Evolutionary conservation across 2,329 filamentous ascomycete species (phyloP), one percentile per base, ranked within the genome.

Genomic region (Fusarium transvaalense): DNA sequence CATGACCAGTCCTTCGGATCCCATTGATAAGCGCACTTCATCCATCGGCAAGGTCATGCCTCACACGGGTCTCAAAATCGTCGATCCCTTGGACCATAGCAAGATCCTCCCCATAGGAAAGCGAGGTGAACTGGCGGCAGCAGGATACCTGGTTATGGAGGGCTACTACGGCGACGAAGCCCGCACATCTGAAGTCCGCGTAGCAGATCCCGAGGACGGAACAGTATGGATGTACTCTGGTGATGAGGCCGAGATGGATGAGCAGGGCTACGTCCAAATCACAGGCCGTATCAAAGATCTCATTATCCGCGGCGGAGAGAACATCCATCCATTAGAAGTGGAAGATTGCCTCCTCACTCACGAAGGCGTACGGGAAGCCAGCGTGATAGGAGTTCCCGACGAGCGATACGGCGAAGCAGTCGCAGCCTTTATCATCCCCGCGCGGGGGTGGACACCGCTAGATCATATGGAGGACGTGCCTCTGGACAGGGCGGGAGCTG

Each of bases 221-320:
- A 86, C 84, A 45, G 76, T 91, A 19, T 98, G 95, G 95, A 96
- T 98, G 91, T 85, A 92, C 79, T 97, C 92, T 0, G 96, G 96
- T 21, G 96, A 99, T 75, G 95, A 98, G 82, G 96, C 94, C 3
- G 82, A 83, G 53, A 97, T 98, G 87, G 93, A 97, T 64, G 83
- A 80, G 6, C 85, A 94, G 29, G 96, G 95, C 3, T 98, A 94
- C 76, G 88, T 97, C 3, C 87, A 88, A 71, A 97, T 98, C 75
- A 97, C 94, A 1, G 93, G 94, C 5, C 86, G 94, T 17, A 95
- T 97, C 76, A 98, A 98, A 80, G 96, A 99, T 77, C 80, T 98
- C 56, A 97, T 99, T 73, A 98, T 98, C 76, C 88, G 93, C 27
- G 95, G 92, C 29, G 96, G 96, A 25, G 96, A 98, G 78, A 99